Base-by-base conservation (phyloP, 495 filamentous ascomycete genomes). In the Penicillium fimorum region DNA sequence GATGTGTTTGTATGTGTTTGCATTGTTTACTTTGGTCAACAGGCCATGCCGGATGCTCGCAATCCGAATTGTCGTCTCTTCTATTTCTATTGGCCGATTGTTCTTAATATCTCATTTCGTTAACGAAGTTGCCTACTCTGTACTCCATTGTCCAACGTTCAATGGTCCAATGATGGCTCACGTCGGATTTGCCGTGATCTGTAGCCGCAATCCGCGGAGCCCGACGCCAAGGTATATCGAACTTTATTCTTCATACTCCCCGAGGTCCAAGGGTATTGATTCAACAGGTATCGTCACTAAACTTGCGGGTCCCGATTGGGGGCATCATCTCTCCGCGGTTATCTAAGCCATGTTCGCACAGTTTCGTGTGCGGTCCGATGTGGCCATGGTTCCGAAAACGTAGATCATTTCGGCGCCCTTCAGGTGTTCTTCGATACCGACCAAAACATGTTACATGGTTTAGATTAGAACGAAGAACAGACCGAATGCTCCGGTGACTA, bases 21-120 rank as follows among this genome's bases (percentile, higher is more conserved):
- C 29, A 37, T 1, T 46, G n/a, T 29, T 29, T 38, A 12, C 3
- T n/a, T 37, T 37, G 5, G 7, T 32, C 5, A 37, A 58, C 64
- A 67, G 58, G 62, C 64, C 64, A 67, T 67, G 22, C 48, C 65
- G 65, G 65, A 67, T 60, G 47, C 50, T 35, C 29, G 7, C 59
- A 67, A 56, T 58, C 65, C 65, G 65, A 60, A 58, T 61, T 52
- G 38, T 38, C 22, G 10, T 25, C 5, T n/a, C 22, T 45, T n/a
- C 45, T 11, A 64, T 59, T 45, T n/a, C 45, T 11, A 64, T 59
- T 64, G 58, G 60, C 17, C 33, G 18, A 47, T 15, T 29, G 12
- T 17, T 9, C 7, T 20, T 2, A 3, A 4, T 32, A 43, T 52
- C n/a, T 32, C 17, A 15, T 10, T 38, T 18, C 9, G 1, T 27